Conservation (phyloP, 2,329 filamentous ascomycete genomes). For the Phoma sp. region DNA sequence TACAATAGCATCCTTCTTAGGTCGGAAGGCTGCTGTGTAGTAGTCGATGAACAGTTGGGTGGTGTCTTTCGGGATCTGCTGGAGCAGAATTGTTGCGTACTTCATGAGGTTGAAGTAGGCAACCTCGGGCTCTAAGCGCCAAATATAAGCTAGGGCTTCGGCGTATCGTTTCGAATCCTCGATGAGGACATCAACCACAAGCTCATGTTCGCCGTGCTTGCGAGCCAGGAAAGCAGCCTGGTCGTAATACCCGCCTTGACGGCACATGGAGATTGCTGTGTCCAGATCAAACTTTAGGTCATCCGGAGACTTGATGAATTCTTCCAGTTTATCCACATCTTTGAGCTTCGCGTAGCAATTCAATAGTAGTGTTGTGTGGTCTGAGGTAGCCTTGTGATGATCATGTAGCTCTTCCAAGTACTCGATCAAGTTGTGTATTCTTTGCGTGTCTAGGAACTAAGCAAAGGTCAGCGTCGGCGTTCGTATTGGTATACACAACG, state of each 20-base stretch:
- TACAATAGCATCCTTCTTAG: slow-evolving; percentile 68
- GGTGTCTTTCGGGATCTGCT: slow-evolving; percentile 81
- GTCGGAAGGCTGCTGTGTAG: slow-evolving; percentile 83
- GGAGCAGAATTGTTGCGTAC: slow-evolving; percentile 88
- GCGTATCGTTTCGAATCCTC: slow-evolving; percentile 91
- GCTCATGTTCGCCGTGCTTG: slow-evolving; percentile 89
- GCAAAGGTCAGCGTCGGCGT: slow-evolving; percentile 14
- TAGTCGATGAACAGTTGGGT: slow-evolving; percentile 93
- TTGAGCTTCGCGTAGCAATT: slow-evolving; percentile 99
- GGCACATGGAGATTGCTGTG: slow-evolving; percentile 95
- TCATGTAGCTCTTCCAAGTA: slow-evolving; percentile 97
- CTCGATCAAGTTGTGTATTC: slow-evolving; percentile 96
- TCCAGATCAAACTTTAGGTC: slow-evolving; percentile 97
- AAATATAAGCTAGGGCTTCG: slow-evolving; percentile 90
- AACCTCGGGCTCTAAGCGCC: slow-evolving; percentile 78
- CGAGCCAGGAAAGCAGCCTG: slow-evolving; percentile 95
- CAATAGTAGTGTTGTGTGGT: slow-evolving; percentile 90
- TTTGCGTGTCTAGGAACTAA: slow-evolving; percentile 92
- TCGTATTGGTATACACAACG: neutral
- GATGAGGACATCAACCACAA: slow-evolving; percentile 94
- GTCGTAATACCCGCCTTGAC: slow-evolving; percentile 95
- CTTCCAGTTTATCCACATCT: slow-evolving; percentile 93
- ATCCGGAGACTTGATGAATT: slow-evolving; percentile 93
- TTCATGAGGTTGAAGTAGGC: slow-evolving; percentile 92
- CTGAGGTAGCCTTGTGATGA: slow-evolving; percentile 87